phyloP scores from a whole-genome alignment of 345 rosid genomes.

The Murraya paniculata region DNA sequence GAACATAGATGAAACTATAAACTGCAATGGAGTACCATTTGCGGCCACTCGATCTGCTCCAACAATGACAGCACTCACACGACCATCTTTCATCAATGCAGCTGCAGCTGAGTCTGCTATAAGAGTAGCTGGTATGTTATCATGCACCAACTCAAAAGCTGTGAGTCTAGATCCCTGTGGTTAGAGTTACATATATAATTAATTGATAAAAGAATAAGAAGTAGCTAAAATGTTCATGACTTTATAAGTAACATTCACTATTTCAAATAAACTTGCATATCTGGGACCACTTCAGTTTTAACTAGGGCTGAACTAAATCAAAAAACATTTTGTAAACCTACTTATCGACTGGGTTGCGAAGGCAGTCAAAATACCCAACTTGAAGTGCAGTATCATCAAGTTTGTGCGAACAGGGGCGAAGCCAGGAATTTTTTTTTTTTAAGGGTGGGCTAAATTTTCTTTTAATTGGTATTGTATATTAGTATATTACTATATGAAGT shows the following conservation, averaged over 20 bases:
- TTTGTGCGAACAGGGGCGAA: too few species aligned
- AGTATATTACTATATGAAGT: too few species aligned
- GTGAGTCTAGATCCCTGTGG: constrained; percentile 93
- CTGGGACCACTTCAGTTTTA: not conserved
- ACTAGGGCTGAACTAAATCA: not conserved
- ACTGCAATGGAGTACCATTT: constrained; percentile 52
- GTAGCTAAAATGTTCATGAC: not conserved
- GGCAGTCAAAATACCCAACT: not conserved
- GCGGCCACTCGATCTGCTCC: constrained; percentile 97
- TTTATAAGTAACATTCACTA: not conserved
- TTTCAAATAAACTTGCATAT: not conserved
- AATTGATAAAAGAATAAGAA: not conserved
- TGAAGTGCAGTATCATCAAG: not conserved
- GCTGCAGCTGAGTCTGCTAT: constrained; percentile 96
- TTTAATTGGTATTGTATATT: too few species aligned
- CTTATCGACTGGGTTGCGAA: not conserved
- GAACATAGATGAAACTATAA: constrained; percentile 9
- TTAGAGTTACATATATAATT: not conserved
- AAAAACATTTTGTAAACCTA: not conserved
- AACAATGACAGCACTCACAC: constrained; percentile 73
- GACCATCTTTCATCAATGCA: constrained; percentile 76
- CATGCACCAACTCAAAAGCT: constrained; percentile 92
- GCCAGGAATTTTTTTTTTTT: too few species aligned
- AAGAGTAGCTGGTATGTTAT: constrained; percentile 82
- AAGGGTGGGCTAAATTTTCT: too few species aligned